Percentiles rank a stretch among this genome's conserved stretches.
These are phyloP conservation scores for Mycena rebaudengoi DNA, from an alignment of 768 basidiomycete species.

Conservation along the genomic window DNA sequence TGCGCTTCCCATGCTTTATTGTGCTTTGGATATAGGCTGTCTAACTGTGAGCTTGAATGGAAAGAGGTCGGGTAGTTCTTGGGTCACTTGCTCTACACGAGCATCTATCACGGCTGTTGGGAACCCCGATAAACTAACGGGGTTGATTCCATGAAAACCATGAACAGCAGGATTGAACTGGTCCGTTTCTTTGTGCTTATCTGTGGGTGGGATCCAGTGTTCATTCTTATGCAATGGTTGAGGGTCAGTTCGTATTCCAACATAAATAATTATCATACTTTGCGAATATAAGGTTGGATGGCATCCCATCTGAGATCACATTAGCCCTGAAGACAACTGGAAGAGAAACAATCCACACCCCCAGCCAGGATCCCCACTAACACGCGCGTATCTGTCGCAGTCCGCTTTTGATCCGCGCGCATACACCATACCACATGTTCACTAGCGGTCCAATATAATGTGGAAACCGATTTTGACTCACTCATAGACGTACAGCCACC, in stretches of 20 bases:
- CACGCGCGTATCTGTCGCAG: too few species aligned
- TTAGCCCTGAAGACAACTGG: too few species aligned
- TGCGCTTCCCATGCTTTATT: neutral
- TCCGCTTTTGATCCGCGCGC: too few species aligned
- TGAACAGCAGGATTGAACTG: conserved; percentile 45
- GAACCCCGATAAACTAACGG: conserved; percentile 39
- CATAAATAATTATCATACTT: too few species aligned
- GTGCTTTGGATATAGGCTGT: neutral
- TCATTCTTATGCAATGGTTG: conserved; percentile 34
- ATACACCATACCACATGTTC: too few species aligned
- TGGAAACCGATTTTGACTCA: too few species aligned
- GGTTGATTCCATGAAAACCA: conserved; percentile 34
- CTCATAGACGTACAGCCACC: neutral
- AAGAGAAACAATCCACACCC: too few species aligned
- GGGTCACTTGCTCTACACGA: conserved; percentile 1
- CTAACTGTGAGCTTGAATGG: conserved; percentile 14
- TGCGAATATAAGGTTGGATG: too few species aligned
- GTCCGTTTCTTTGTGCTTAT: conserved; percentile 40
- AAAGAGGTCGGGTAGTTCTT: neutral
- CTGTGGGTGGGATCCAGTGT: conserved; percentile 36
- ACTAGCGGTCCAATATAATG: too few species aligned
- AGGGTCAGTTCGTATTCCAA: too few species aligned
- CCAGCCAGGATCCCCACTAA: too few species aligned
- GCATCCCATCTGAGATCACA: too few species aligned
- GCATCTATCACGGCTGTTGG: conserved; percentile 15